These are phyloP conservation scores for Arthrocladium fulminans DNA, from an alignment of 2,329 filamentous ascomycete genomes.

Conservation along the genomic window DNA sequence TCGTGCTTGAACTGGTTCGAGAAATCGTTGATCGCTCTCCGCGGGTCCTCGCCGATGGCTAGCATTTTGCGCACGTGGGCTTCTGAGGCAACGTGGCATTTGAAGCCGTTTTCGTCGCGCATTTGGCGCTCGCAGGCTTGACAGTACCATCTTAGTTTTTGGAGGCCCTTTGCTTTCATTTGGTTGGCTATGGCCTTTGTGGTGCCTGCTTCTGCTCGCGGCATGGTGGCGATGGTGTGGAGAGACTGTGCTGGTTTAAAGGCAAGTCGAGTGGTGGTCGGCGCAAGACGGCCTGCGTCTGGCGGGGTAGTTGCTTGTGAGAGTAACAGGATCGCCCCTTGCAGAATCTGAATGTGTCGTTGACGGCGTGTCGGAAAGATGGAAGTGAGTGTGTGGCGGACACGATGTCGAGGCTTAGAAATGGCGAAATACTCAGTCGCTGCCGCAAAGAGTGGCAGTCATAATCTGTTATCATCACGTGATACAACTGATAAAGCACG, in stretches of 20 bases:
- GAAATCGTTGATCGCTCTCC: slow-evolving; percentile 74
- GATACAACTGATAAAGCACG: neutral
- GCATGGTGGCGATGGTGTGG: slow-evolving; percentile 53
- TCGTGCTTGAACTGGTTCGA: slow-evolving; percentile 72
- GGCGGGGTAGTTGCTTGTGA: too few relatives aligned
- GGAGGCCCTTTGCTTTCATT: slow-evolving; percentile 63
- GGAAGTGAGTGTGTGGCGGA: too few relatives aligned
- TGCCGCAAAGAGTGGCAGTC: neutral
- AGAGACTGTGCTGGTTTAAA: neutral
- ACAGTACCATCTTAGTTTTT: slow-evolving; percentile 87
- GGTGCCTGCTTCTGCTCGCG: slow-evolving; percentile 81
- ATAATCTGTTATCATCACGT: slow-evolving; percentile 4
- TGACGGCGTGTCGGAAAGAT: too few relatives aligned
- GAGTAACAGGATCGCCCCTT: too few relatives aligned
- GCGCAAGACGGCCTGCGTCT: too few relatives aligned
- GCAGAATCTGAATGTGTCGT: too few relatives aligned
- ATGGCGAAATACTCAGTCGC: too few relatives aligned
- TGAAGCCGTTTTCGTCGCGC: slow-evolving; percentile 84
- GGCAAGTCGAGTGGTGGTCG: neutral
- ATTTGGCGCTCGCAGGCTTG: slow-evolving; percentile 68
- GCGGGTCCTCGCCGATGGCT: slow-evolving; percentile 75
- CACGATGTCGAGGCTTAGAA: too few relatives aligned
- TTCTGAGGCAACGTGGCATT: slow-evolving; percentile 77
- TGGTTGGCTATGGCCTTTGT: slow-evolving; percentile 88
- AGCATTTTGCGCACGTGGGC: slow-evolving; percentile 85